Evolutionary conservation across 2,329 filamentous ascomycete genomes (phyloP).

Genomic region (Metarhizium guizhouense): DNA sequence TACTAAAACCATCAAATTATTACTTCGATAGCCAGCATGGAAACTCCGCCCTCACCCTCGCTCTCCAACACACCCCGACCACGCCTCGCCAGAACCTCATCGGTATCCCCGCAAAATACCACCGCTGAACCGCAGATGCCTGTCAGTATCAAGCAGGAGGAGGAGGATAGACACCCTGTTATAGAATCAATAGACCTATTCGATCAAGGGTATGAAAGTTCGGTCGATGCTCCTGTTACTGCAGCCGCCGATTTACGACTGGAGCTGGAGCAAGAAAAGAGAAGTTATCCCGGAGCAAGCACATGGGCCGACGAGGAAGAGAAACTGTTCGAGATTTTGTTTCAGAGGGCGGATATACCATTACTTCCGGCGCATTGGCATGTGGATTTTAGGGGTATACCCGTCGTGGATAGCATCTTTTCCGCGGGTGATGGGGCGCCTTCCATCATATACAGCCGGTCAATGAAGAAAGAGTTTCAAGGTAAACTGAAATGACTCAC

Average conservation of each 20-base stretch:
- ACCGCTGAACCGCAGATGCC: not conserved
- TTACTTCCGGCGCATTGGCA: constrained; percentile 32
- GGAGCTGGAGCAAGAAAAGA: constrained; percentile 36
- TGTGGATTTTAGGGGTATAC: constrained; percentile 30
- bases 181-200: not conserved
- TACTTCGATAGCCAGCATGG: not conserved
- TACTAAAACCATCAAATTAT: not conserved
- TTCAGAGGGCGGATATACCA: constrained; percentile 29
- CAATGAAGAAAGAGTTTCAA: constrained; percentile 23
- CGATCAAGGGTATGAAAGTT: constrained; percentile 7
- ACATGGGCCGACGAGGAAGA: constrained; percentile 44
- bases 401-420: constrained; percentile 28
- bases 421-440: constrained; percentile 18
- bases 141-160: constrained; percentile 4
- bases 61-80: not conserved
- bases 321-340: constrained; percentile 32
- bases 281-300: constrained; percentile 30
- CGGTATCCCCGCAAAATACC: not conserved
- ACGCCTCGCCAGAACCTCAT: not conserved
- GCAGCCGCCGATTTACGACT: not conserved
- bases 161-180: not conserved
- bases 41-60: not conserved
- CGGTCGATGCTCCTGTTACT: not conserved
- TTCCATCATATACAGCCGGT: constrained; percentile 30
- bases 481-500: constrained; percentile 16